These are phyloP conservation scores for Zygotorulaspora chibaensis DNA, from an alignment of 805 yeast species.

Conservation along the genomic window DNA sequence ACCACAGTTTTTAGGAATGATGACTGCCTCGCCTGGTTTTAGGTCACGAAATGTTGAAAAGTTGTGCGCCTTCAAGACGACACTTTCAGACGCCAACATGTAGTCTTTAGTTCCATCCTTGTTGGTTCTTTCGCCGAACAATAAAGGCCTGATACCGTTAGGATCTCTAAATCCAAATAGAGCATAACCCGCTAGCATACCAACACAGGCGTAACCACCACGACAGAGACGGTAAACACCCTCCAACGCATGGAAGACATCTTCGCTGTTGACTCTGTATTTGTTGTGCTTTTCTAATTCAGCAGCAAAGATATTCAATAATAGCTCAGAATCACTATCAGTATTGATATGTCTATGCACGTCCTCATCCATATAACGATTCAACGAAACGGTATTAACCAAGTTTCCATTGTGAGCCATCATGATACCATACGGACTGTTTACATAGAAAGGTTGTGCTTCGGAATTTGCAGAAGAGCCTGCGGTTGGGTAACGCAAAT, in stretches of 20 bases:
- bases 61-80: constrained; percentile 89
- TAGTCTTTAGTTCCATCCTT: constrained; percentile 72
- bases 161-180: constrained; percentile 96
- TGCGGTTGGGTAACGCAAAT: constrained; percentile 94
- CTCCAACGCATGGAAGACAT: constrained; percentile 77
- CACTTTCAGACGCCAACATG: constrained; percentile 94
- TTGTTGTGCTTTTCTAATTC: constrained; percentile 89
- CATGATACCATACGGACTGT: constrained; percentile 91
- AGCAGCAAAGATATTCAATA: constrained; percentile 85
- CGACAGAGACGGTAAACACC: constrained; percentile 79
- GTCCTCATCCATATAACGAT: constrained; percentile 78
- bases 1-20: constrained; percentile 72
- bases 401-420: constrained; percentile 92
- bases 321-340: constrained; percentile 89
- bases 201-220: constrained; percentile 97
- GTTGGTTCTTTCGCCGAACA: constrained; percentile 75
- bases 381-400: constrained; percentile 77
- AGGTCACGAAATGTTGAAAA: constrained; percentile 76
- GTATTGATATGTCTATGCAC: constrained; percentile 98
- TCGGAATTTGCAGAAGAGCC: constrained; percentile 94
- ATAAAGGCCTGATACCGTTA: constrained; percentile 88
- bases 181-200: constrained; percentile 95
- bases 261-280: constrained; percentile 86
- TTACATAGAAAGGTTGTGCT: constrained; percentile 98
- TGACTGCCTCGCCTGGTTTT: constrained; percentile 94